Conservation (phyloP, 2,329 filamentous ascomycete genomes). For the Fusarium beomiforme region DNA sequence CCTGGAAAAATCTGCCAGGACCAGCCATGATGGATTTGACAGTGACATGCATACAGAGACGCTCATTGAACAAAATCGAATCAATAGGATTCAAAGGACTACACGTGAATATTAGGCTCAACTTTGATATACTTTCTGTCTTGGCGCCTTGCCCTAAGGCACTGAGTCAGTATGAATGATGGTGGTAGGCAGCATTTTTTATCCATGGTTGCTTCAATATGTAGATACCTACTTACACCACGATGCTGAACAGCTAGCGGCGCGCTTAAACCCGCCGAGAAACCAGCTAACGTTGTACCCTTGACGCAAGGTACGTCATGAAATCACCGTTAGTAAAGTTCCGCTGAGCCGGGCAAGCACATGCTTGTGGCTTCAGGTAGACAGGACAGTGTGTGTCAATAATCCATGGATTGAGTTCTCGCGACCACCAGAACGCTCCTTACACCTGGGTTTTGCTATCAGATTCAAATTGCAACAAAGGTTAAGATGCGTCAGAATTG, state of each 20-base stretch:
- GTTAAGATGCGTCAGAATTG: neutral
- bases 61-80: neutral
- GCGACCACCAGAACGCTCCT: neutral
- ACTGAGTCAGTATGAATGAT: neutral
- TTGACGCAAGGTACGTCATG: constrained; percentile 14
- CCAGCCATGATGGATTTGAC: neutral
- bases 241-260: constrained; percentile 14
- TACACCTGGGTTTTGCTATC: neutral
- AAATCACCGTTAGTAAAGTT: neutral
- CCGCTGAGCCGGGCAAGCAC: constrained; percentile 7
- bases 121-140: neutral
- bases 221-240: neutral
- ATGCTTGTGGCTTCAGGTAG: constrained; percentile 4
- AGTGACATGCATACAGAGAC: neutral
- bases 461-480: neutral
- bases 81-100: neutral
- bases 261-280: neutral
- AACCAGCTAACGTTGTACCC: neutral
- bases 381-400: neutral
- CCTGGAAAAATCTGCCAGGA: constrained; percentile 9
- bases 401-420: neutral
- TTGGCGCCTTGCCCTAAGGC: neutral
- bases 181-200: neutral
- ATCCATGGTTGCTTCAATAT: neutral
- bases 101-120: neutral